A percentile compares a stretch with the other conserved stretches of the same genome.
Evolutionary conservation across 306 rosid genomes (phyloP).

Genomic region (Dicorynia guianensis): DNA sequence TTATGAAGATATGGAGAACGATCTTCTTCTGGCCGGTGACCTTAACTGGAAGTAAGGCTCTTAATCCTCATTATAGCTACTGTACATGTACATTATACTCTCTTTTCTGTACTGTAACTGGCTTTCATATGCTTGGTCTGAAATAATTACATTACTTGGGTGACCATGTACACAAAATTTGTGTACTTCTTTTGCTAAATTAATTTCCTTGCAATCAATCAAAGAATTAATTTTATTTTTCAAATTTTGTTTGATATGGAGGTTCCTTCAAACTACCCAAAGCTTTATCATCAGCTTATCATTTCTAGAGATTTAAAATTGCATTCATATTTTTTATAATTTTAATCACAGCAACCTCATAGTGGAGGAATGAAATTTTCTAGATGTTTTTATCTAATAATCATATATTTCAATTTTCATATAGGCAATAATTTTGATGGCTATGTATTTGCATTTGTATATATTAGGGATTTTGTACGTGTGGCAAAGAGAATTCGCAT

Average conservation of each 20-base stretch:
- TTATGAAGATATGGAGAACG: conserved; percentile 87
- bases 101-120: background rate
- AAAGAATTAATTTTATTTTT: too few relatives aligned
- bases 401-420: too few relatives aligned
- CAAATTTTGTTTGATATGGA: too few relatives aligned
- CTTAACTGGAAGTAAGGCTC: conserved; percentile 80
- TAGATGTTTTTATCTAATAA: background rate
- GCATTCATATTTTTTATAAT: too few relatives aligned
- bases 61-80: background rate
- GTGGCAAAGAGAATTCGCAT: conserved; percentile 90
- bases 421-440: background rate
- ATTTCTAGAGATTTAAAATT: too few relatives aligned
- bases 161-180: too few relatives aligned
- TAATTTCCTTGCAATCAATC: too few relatives aligned
- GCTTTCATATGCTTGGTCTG: background rate
- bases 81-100: background rate
- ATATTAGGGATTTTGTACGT: conserved; percentile 78
- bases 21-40: conserved; percentile 95
- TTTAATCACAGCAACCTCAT: too few relatives aligned
- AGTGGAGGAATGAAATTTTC: too few relatives aligned
- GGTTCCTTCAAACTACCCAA: too few relatives aligned
- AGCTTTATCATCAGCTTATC: too few relatives aligned
- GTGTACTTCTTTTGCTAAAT: too few relatives aligned
- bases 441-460: conserved; percentile 8
- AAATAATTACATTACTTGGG: background rate